These are phyloP conservation scores for Xerocomellus amylosporus DNA, from an alignment of 768 basidiomycete species.

Conservation along the genomic window DNA sequence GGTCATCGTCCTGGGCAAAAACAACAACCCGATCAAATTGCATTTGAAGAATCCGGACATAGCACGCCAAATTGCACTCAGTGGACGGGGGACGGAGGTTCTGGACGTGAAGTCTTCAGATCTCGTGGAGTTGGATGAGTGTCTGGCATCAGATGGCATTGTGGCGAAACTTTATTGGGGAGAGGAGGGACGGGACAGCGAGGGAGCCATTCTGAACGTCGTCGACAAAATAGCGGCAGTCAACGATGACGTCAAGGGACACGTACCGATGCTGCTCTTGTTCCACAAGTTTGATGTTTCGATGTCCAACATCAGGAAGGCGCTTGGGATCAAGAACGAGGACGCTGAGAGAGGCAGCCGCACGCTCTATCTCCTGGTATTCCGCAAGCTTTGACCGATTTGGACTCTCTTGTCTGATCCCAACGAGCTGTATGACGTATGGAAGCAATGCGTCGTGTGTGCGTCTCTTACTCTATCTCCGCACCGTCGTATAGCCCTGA, in stretches of 20 bases:
- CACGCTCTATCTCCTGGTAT: too few relatives aligned
- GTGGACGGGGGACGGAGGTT: not conserved
- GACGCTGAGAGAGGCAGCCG: too few relatives aligned
- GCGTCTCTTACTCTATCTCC: not conserved
- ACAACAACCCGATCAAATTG: not conserved
- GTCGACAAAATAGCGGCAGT: not conserved
- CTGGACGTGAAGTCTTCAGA: not conserved
- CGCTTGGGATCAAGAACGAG: too few relatives aligned
- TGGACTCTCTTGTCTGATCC: too few relatives aligned
- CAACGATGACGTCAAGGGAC: not conserved
- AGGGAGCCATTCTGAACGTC: not conserved
- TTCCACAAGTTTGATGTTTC: too few relatives aligned
- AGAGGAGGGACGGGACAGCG: not conserved
- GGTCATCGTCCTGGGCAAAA: not conserved
- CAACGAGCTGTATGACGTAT: too few relatives aligned
- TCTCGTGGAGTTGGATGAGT: not conserved
- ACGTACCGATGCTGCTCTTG: not conserved
- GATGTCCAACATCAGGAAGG: too few relatives aligned
- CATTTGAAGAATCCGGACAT: not conserved
- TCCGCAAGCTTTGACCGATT: too few relatives aligned
- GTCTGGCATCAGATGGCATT: not conserved
- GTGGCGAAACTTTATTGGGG: not conserved
- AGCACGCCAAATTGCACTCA: not conserved
- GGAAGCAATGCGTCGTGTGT: too few relatives aligned
- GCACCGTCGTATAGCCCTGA: not conserved